These are phyloP conservation scores for Elsinoe ampelina DNA, from an alignment of 2,329 filamentous ascomycete genomes.

Conservation along the genomic window DNA sequence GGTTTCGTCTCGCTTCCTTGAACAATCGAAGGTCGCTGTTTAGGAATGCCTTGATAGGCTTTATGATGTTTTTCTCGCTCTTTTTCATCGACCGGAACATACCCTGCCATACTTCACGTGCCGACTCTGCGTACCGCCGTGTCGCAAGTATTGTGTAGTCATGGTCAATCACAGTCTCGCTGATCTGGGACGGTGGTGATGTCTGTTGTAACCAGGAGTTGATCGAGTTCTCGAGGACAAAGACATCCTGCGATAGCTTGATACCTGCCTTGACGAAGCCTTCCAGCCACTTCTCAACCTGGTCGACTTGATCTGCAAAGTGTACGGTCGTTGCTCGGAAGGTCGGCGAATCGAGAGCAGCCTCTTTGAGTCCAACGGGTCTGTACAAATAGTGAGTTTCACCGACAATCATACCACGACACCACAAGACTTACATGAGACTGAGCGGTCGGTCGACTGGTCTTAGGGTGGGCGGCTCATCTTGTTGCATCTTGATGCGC, in stretches of 20 bases:
- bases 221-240: slow-evolving; percentile 68
- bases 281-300: slow-evolving; percentile 86
- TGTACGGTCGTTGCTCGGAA: slow-evolving; percentile 81
- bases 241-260: slow-evolving; percentile 56
- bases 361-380: slow-evolving; percentile 85
- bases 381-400: slow-evolving; percentile 28
- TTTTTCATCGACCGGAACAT: slow-evolving; percentile 65
- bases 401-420: background rate
- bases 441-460: slow-evolving; percentile 33
- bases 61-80: slow-evolving; percentile 66
- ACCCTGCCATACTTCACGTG: slow-evolving; percentile 78
- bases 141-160: slow-evolving; percentile 88
- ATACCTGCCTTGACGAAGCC: slow-evolving; percentile 54
- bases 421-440: slow-evolving; percentile 30
- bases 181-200: slow-evolving; percentile 62
- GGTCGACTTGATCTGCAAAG: slow-evolving; percentile 85
- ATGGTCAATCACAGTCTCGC: slow-evolving; percentile 81
- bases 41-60: slow-evolving; percentile 74
- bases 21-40: slow-evolving; percentile 71
- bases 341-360: slow-evolving; percentile 88
- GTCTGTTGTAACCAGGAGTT: slow-evolving; percentile 67
- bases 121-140: slow-evolving; percentile 73
- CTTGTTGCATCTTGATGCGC: slow-evolving; percentile 27
- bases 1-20: slow-evolving; percentile 67
- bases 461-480: slow-evolving; percentile 27